Evolutionary conservation across 495 filamentous ascomycete genomes (phyloP), one percentile per base, ranked within the genome.

Genomic region (Trichoderma virens): DNA sequence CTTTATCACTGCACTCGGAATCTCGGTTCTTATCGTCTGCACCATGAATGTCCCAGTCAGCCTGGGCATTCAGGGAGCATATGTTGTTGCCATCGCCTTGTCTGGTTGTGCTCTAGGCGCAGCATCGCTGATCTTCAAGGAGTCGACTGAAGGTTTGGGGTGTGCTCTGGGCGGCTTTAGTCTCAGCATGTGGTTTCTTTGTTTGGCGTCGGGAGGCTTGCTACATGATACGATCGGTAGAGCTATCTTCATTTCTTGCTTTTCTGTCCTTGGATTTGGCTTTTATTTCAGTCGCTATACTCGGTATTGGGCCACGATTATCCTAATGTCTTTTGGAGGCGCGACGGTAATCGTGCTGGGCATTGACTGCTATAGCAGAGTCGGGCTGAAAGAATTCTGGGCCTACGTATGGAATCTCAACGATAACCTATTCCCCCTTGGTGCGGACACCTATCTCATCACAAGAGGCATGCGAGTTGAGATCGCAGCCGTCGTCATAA

Each of bases 311-410:
- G 89, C 83, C 14, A 72, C 95, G 62, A 94, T 97, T 39, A 79
- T 74, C 20, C 83, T 82, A 20, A 91, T 89, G 11, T 86, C 92
- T 1, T 94, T 97, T 70, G 79, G 88, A 31, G 93, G 93, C 14
- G 87, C 91, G 11, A 96, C 92, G 0, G 85, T 84, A 4, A 76
- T 88, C 0, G 80, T 94, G 7, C 73, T 98, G 7, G 93, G 93
- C 7, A 90, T 98, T 62, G 93, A 98, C 72, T 96, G 93, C 72
- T 95, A 92, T 69, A 93, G 88, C 68, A 80, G 87, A 60, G 93
- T 92, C 14, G 93, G 93, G 0, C 75, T 96, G 68, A 96, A 94
- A 71, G 93, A 97, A 71, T 97, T 97, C 65, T 98, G 93, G 93
- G 81, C 92, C 11, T 98, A 96, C 71, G 83, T 96, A 34, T 98